phyloP scores from a whole-genome alignment of 305 asterid species.

The Rubia peregrina region DNA sequence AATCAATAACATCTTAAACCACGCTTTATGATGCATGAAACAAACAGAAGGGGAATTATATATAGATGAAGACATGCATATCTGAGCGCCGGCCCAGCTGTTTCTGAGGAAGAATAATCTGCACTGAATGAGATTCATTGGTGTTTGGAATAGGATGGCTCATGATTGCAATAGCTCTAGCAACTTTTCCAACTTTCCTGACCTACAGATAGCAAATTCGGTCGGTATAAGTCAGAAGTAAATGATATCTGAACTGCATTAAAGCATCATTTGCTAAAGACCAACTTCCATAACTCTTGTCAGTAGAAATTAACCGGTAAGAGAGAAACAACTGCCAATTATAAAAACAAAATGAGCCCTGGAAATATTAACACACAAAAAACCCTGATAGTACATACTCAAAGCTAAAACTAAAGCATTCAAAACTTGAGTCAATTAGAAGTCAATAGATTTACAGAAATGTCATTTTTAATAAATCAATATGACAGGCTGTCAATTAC shows the following conservation, averaged over 20 bases:
- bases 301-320: no score
- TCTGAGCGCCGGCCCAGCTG: conserved; percentile 94
- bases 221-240: not conserved
- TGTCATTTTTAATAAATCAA: conserved; percentile 5
- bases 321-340: not conserved
- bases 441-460: not conserved
- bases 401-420: not conserved
- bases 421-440: not conserved
- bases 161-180: conserved; percentile 94
- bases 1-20: not conserved
- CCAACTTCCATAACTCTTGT: not conserved
- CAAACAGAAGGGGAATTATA: not conserved
- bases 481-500: conserved; percentile 30
- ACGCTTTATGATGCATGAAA: not conserved
- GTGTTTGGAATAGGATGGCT: conserved; percentile 96
- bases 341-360: not conserved
- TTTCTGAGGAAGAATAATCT: conserved; percentile 95
- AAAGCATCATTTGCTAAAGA: not conserved
- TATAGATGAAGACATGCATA: conserved; percentile 44
- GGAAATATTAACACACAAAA: no score
- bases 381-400: not conserved
- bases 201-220: conserved; percentile 35
- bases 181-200: conserved; percentile 86
- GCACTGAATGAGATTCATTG: conserved; percentile 83
- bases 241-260: not conserved